Conservation (phyloP, 306 rosid genomes). For the Ochetophila trinervis region DNA sequence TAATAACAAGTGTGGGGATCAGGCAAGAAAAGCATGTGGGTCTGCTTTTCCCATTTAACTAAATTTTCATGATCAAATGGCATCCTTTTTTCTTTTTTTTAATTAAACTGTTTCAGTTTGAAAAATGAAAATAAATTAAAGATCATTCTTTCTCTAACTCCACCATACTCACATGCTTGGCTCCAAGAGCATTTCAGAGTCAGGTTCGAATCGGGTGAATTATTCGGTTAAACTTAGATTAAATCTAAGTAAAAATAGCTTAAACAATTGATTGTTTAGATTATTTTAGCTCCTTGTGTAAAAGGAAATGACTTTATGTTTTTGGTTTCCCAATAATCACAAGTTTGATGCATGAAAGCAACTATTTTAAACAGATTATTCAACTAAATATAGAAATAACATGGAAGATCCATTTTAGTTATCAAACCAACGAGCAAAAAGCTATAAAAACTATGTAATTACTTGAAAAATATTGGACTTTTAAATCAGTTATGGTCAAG, state of each 20-base stretch:
- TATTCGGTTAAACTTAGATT: slow-evolving; percentile 62
- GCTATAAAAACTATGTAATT: too few species aligned
- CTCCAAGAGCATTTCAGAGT: slow-evolving; percentile 31
- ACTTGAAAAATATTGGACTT: too few species aligned
- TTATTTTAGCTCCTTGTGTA: slow-evolving; percentile 34
- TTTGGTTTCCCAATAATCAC: slow-evolving; percentile 34
- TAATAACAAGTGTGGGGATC: slow-evolving; percentile 40
- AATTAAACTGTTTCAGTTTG: slow-evolving; percentile 22
- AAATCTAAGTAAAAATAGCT: slow-evolving; percentile 31
- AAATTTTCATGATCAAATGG: slow-evolving; percentile 48
- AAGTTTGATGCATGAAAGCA: slow-evolving; percentile 47
- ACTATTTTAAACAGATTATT: slow-evolving; percentile 32
- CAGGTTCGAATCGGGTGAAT: slow-evolving; percentile 71
- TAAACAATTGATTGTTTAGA: slow-evolving; percentile 24
- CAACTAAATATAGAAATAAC: slow-evolving; percentile 25
- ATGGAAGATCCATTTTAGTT: slow-evolving; percentile 22
- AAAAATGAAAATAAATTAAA: slow-evolving; percentile 21
- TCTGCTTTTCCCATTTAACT: slow-evolving; percentile 47
- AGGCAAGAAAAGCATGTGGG: slow-evolving; percentile 72
- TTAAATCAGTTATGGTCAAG: too few species aligned
- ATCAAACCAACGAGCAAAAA: too few species aligned
- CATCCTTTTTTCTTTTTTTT: slow-evolving; percentile 25
- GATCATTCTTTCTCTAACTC: slow-evolving; percentile 30
- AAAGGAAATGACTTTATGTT: slow-evolving; percentile 26
- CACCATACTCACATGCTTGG: slow-evolving; percentile 41